A percentile compares a stretch with the other conserved stretches of the same genome.
Conservation (phyloP, 768 basidiomycete species). For the Xerocomellus intermedius region DNA sequence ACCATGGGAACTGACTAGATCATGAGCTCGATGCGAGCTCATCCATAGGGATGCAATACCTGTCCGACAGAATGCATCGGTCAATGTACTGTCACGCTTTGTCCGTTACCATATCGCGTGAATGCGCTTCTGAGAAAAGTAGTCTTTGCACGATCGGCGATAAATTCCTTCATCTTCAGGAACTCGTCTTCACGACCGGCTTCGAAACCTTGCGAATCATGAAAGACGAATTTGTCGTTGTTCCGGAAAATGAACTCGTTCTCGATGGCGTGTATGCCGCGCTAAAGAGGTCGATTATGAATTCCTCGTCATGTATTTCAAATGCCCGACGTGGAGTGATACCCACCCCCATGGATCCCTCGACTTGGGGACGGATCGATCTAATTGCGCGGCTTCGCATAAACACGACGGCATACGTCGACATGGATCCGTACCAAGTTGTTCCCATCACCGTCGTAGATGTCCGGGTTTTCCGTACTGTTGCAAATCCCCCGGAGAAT, state of each 20-base stretch:
- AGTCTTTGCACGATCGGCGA: too few species aligned
- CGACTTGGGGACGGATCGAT: slow-evolving; percentile 1
- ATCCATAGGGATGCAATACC: slow-evolving; percentile 11
- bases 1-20: background rate
- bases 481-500: slow-evolving; percentile 3
- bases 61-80: background rate
- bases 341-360: background rate
- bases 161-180: too few species aligned
- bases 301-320: too few species aligned
- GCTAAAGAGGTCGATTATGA: background rate
- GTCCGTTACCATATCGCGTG: too few species aligned
- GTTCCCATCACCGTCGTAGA: slow-evolving; percentile 2
- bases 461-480: slow-evolving; percentile 1
- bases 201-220: too few species aligned
- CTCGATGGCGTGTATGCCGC: background rate
- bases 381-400: background rate
- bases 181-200: too few species aligned
- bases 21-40: background rate
- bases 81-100: background rate
- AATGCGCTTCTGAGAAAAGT: too few species aligned
- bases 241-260: slow-evolving; percentile 1
- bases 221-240: slow-evolving; percentile 2
- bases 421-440: background rate
- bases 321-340: too few species aligned
- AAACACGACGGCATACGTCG: background rate